Conservation (phyloP, 805 yeast genomes). For the Saturnispora sekii region DNA sequence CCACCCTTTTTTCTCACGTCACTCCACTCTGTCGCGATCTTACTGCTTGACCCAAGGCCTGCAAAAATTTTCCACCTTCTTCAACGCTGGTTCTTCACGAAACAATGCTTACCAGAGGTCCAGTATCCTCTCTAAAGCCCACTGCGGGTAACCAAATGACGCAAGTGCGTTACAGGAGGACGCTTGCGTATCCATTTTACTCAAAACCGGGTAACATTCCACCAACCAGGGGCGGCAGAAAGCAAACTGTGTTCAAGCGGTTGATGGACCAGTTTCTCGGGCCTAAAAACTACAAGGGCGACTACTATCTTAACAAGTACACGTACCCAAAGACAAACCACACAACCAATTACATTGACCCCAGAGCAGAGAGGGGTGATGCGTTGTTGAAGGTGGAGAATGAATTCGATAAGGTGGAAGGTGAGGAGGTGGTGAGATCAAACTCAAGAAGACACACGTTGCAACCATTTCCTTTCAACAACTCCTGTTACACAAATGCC, state of each 20-base stretch:
- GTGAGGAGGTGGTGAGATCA: conserved; percentile 13
- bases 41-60: too few species aligned
- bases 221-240: conserved; percentile 27
- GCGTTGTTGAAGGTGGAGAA: conserved; percentile 16
- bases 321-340: conserved; percentile 58
- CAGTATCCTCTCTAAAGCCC: conserved; percentile 2
- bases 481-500: conserved; percentile 56
- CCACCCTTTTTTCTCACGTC: neutral
- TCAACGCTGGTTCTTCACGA: neutral
- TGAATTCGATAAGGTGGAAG: conserved; percentile 12
- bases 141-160: conserved; percentile 27
- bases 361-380: conserved; percentile 38
- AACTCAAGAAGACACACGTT: conserved; percentile 24
- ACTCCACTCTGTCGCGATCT: neutral
- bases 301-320: conserved; percentile 68
- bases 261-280: conserved; percentile 72
- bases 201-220: conserved; percentile 35
- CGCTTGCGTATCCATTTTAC: conserved; percentile 45
- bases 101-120: conserved; percentile 1
- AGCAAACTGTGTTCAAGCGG: conserved; percentile 45
- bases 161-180: conserved; percentile 40
- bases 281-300: conserved; percentile 75
- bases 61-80: too few species aligned
- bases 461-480: conserved; percentile 78
- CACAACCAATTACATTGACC: conserved; percentile 61